Conservation (phyloP, 2,329 filamentous ascomycete genomes). For the Fusarium sp. region DNA sequence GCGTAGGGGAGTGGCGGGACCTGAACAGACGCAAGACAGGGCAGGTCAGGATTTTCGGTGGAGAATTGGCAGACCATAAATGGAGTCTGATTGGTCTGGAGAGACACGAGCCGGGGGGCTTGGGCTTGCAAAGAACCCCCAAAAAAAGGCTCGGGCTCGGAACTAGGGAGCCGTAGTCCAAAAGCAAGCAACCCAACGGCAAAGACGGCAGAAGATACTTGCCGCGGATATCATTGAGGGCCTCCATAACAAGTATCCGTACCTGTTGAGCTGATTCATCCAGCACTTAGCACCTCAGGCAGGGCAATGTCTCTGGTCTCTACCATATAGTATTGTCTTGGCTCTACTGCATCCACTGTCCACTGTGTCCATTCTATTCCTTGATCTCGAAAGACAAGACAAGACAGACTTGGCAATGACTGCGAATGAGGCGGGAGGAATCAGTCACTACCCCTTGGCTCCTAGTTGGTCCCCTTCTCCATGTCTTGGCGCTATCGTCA, state of each 20-base stretch:
- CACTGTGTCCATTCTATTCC: neutral
- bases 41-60: slow-evolving; percentile 40
- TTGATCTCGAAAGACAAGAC: neutral
- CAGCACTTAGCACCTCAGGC: neutral
- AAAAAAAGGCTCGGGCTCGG: slow-evolving; percentile 35
- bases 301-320: neutral
- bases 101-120: slow-evolving; percentile 1
- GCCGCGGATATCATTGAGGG: neutral
- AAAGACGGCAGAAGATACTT: slow-evolving; percentile 40
- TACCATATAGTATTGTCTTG: neutral
- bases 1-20: slow-evolving; percentile 8
- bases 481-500: slow-evolving; percentile 27
- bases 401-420: slow-evolving; percentile 22
- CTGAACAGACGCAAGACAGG: slow-evolving; percentile 22
- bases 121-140: slow-evolving; percentile 10
- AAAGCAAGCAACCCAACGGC: slow-evolving; percentile 36
- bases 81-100: slow-evolving; percentile 19
- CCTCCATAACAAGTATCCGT: too few species aligned
- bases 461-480: slow-evolving; percentile 28
- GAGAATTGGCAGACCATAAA: neutral
- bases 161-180: slow-evolving; percentile 44
- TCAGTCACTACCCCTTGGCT: slow-evolving; percentile 36
- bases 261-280: neutral
- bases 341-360: neutral
- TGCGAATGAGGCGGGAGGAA: slow-evolving; percentile 35